Evolutionary conservation across 1,284 basidiomycete genomes (phyloP), one percentile per base, ranked within the genome.

Genomic region (Melampsora larici-populina): DNA sequence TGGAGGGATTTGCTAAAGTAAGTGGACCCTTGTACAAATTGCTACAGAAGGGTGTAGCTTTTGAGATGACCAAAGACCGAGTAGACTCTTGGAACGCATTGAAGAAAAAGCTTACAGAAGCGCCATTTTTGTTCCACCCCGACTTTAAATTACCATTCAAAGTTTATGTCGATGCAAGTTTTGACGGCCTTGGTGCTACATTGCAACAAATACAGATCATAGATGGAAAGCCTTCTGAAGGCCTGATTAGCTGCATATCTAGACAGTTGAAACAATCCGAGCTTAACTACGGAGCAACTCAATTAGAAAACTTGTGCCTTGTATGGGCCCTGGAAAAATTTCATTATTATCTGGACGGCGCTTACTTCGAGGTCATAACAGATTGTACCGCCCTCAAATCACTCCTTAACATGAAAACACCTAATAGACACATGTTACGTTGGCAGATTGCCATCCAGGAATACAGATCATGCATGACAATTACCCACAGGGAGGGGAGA

Each of bases 31-130:
- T 73, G 31, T 64, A 40, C 26, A 5, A 48, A 26, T 24, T 73
- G 46, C 49, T 49, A 31, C 9, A 24, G 18, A 43, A 73, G 24
- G 58, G 60, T 13, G 26, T 51, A 9, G 29, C 15, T 6, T 73
- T 64, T 73, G 36, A 64, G 9, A 64, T 73, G 36, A 71, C 49
- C 24, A n/a, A n/a, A n/a, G n/a, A n/a, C n/a, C n/a, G n/a, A n/a
- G n/a, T n/a, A n/a, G n/a, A n/a, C n/a, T n/a, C 43, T n/a, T 70
- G 49, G 15, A 29, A 62, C 2, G 60, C 7, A 55, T 1, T 55
- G 26, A 70, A 46, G 43, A 33, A 21, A 60, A 49, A 11, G 48
- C 11, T 49, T 49, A 49, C 48, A 49, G 21, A 11, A 11, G 48
- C 48, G 21, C 48, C 48, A 11, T 11, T 49, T 11, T 21, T 49